Conservation (phyloP, 345 rosid genomes). For the Chamaenerion angustifolium region DNA sequence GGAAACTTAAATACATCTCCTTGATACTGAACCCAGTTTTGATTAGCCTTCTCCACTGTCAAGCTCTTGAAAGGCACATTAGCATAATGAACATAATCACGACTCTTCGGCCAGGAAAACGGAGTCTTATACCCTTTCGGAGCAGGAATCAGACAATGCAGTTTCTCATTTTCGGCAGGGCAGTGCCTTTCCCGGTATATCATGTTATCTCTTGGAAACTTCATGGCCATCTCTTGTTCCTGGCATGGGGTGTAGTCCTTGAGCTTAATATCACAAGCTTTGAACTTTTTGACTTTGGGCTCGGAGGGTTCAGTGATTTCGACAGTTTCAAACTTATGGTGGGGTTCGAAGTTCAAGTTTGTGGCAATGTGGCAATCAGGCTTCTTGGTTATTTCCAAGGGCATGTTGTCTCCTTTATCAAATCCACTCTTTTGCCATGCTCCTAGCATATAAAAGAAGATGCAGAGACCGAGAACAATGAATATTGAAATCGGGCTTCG, state of each 20-base stretch:
- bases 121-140: constrained; percentile 82
- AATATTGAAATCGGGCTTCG: constrained; percentile 59
- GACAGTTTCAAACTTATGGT: constrained; percentile 40
- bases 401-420: constrained; percentile 79
- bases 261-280: constrained; percentile 63
- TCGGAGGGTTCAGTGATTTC: constrained; percentile 37
- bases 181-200: constrained; percentile 92
- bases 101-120: constrained; percentile 92
- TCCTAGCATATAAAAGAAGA: constrained; percentile 85
- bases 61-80: constrained; percentile 86
- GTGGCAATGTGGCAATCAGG: constrained; percentile 50
- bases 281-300: constrained; percentile 37
- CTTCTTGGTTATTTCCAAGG: constrained; percentile 46
- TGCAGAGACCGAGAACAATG: constrained; percentile 60
- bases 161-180: constrained; percentile 65
- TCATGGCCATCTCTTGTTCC: constrained; percentile 88
- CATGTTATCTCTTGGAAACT: constrained; percentile 86
- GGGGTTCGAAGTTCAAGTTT: constrained; percentile 59
- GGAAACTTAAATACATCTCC: constrained; percentile 92
- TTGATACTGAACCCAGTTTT: constrained; percentile 89
- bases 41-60: constrained; percentile 80
- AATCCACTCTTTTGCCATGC: constrained; percentile 95
- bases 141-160: constrained; percentile 80
- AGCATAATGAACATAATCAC: constrained; percentile 80
- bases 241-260: constrained; percentile 97